A percentile compares a stretch with the other conserved stretches of the same genome.
These are phyloP conservation scores for Akebia trifoliata DNA, from an alignment of 164 flowering plant genomes.

Conservation along the genomic window DNA sequence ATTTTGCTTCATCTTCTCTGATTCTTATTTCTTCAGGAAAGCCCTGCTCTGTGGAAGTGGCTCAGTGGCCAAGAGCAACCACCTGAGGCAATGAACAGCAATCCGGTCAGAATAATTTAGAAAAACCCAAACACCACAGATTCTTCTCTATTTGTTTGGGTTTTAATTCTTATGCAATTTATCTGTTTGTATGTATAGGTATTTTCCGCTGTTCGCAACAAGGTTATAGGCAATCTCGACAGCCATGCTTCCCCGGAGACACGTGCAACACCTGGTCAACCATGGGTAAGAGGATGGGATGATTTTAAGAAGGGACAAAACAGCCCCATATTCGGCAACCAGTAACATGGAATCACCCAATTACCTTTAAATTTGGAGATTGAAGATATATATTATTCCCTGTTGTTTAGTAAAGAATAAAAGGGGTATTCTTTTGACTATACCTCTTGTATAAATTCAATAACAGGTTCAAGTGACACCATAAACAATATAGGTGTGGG, in stretches of 20 bases:
- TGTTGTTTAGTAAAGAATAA: too few relatives aligned
- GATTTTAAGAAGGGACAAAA: slow-evolving; percentile 73
- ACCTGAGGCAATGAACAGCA: slow-evolving; percentile 56
- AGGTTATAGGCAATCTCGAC: slow-evolving; percentile 61
- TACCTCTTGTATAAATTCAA: too few relatives aligned
- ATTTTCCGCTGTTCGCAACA: slow-evolving; percentile 57
- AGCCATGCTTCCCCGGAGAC: slow-evolving; percentile 81
- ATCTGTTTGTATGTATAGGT: slow-evolving; percentile 44
- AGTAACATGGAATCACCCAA: slow-evolving; percentile 22
- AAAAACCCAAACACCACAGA: not conserved
- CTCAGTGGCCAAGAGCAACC: slow-evolving; percentile 82
- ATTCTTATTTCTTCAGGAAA: too few relatives aligned
- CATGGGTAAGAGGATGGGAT: slow-evolving; percentile 99
- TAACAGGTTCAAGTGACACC: too few relatives aligned
- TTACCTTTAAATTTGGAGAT: not conserved
- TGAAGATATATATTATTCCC: too few relatives aligned
- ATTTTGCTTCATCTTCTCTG: not conserved
- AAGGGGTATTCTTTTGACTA: too few relatives aligned
- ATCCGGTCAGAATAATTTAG: slow-evolving; percentile 53
- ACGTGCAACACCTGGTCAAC: slow-evolving; percentile 77
- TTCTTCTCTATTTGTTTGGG: not conserved
- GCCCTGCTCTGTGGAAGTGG: slow-evolving; percentile 96
- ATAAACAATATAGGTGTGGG: too few relatives aligned
- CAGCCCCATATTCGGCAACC: slow-evolving; percentile 46
- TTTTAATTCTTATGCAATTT: not conserved